Evolutionary conservation across 768 basidiomycete genomes (phyloP), one percentile per base, ranked within the genome.

Genomic region (Macrolepiota fuliginosa): DNA sequence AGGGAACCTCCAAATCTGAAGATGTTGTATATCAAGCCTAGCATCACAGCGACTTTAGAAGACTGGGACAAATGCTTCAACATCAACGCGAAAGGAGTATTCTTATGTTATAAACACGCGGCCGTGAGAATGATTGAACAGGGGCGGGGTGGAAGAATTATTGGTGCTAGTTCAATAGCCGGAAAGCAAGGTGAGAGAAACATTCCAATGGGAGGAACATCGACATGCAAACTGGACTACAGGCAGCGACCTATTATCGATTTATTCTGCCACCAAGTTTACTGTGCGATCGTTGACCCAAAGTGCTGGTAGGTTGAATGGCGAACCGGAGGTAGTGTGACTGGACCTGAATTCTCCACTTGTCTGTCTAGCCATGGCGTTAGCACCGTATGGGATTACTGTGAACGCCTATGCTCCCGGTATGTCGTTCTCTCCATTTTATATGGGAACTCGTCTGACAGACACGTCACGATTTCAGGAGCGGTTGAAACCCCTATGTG

Each of bases 81-180:
- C 4, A 72, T 88, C 65, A 89, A 89, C 65, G 75, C 80, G 62
- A 79, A 82, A 58, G 86, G 86, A 35, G 72, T 79, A 2, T 87
- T 84, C 72, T 77, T 84, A 63, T 88, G 84, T 68, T 88, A 88
- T 46, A 85, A 87, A 57, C 77, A 87, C 62, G 88, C 86, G 2
- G 86, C 84, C 22, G 73, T 73, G 58, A 81, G 83, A 64, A 89
- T 89, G 88, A 72, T 72, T n/a, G 75, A 86, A 10, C 83, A 83
- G 72, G 78, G 80, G 0, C 72, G 71, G 5, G 80, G 84, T 15
- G 84, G 87, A 1, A 75, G 81, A 22, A 83, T 89, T 59, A 79
- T 88, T 32, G 82, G 87, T 51, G 75, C 77, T 1, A 66, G 67
- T 1, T 78, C 77, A 1, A 9, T 69, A 0, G 63, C 68, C 0